Percentiles rank a stretch among this genome's conserved stretches.
Conservation (phyloP, 2,329 filamentous ascomycete genomes). For the Xylaria sp. region DNA sequence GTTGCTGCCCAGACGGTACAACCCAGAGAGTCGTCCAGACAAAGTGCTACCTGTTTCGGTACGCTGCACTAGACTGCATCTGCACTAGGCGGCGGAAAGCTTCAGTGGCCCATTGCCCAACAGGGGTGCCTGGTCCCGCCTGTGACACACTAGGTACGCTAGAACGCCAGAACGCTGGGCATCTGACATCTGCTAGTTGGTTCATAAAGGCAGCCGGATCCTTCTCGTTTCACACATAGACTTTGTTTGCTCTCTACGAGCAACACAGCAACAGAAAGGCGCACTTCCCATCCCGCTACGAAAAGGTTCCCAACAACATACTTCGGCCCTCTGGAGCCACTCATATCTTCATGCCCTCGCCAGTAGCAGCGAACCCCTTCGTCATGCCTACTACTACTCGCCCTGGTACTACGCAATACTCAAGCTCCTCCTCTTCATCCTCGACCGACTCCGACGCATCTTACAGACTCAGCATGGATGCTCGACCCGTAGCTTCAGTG, state of each 20-base stretch:
- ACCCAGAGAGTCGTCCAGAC: constrained; percentile 15
- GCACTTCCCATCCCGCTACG: not conserved
- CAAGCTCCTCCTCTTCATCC: constrained; percentile 53
- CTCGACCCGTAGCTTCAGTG: constrained; percentile 62
- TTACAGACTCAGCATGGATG: constrained; percentile 61
- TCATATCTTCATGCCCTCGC: constrained; percentile 3
- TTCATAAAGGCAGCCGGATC: constrained; percentile 35
- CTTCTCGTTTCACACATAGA: constrained; percentile 14
- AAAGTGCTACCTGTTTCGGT: constrained; percentile 28
- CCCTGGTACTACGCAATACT: constrained; percentile 53
- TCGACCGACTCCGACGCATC: constrained; percentile 59
- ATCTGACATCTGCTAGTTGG: constrained; percentile 24
- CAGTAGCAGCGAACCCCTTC: constrained; percentile 21
- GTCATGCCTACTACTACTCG: constrained; percentile 50
- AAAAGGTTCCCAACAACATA: not conserved
- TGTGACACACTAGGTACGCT: constrained; percentile 14
- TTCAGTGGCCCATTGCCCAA: constrained; percentile 19
- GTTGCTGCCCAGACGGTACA: constrained; percentile 21
- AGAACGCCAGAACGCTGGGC: constrained; percentile 18
- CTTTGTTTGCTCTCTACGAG: constrained; percentile 19
- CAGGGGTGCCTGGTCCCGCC: constrained; percentile 25
- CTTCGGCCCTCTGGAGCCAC: not conserved
- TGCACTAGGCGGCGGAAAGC: constrained; percentile 6
- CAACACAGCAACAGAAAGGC: constrained; percentile 20
- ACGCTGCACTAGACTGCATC: constrained; percentile 18